Evolutionary conservation across 2,329 filamentous ascomycete species (phyloP), one percentile per base, ranked within the genome.

Genomic region (Pseudocercospora fuligena): DNA sequence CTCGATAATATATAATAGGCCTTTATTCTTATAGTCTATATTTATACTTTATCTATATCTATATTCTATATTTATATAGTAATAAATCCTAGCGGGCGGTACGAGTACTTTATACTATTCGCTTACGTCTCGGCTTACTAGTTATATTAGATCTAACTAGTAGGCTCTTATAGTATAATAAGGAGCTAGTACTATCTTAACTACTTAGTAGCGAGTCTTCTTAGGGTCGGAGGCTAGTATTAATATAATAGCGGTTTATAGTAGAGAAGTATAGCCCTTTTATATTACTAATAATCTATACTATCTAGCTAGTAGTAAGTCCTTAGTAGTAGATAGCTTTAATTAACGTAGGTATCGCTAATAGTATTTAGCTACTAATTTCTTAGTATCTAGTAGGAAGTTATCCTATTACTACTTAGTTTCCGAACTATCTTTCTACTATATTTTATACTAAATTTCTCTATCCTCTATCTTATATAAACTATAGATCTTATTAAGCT

Each of bases 261-360:
- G 46, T 49, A 49, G 46, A 49, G 46, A 49, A 49, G 46, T 21
- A 49, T 49, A 49, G 46, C 46, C 21, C 46, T 49, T 49, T 49
- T 49, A 21, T 49, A 49, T 49, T 49, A 49, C 46, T 23, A 23
- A 49, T 23, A 49, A 49, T 49, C 46, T 49, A 49, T 49, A 49
- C 46, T 49, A 49, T n/a, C 23, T 49, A 21, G 21, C 46, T 49
- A 49, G 46, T 49, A 49, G 46, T 9, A 49, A 49, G 21, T 49
- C 46, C 46, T 49, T 49, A 21, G 21, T 49, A 49, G 46, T 9
- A 9, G 46, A 4, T 21, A 23, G 46, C 21, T 49, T 49, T 49
- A 49, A n/a, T 6, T n/a, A 1, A 49, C n/a, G n/a, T 49, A 49
- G 46, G 8, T 49, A 47, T 47, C 14, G 14, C 43, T 47, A 47